Evolutionary conservation across 2,329 filamentous ascomycete genomes (phyloP), one percentile per base, ranked within the genome.

Genomic region (Beauveria pseudobassiana): DNA sequence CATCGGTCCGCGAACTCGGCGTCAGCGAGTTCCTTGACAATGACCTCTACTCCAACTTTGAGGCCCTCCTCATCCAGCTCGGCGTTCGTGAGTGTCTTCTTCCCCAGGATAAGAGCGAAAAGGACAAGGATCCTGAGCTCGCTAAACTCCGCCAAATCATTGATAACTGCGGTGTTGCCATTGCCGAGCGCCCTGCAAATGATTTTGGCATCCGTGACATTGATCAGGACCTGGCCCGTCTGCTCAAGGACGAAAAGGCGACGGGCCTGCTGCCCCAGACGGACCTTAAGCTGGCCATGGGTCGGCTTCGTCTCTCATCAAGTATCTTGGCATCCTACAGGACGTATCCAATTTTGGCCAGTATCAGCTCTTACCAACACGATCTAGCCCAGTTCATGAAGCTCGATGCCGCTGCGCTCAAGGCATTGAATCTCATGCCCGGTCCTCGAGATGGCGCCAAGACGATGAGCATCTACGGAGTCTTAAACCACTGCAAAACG

Each of bases 1-100:
- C 96, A 1, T 97, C 91, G 67, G 93, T 98, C 28, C 84, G 95
- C 57, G 95, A 99, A 77, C 82, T 99, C 2, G 95, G 95, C 9
- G 92, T 99, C 59, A 96, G 91, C 79, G 96, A 99, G 72, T 99
- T 99, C 67, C 84, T 96, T n/a, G 95, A 99, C 80, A 99, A 98
- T 71, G 95, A 99, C 72, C 81, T 97, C 10, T 99, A 96, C 77
- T 98, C 93, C 58, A 99, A 99, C 73, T 96, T 99, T 67, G 95
- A 99, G 76, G 92, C 93, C 3, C 82, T 99, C 20, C 84, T 99
- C 58, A 99, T 99, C 67, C 96, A 99, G 72, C 85, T 99, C 3
- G 95, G 95, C 6, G 91, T 97, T 22, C 95, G 92, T 71, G 95
- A 99, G 74, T 97, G 93, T 69, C 77, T 99, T 34, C 76, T 99